A percentile compares a stretch with the other conserved stretches of the same genome.
Evolutionary conservation across 129 eudicot species (phyloP).

Genomic region (Flaveria brownii): DNA sequence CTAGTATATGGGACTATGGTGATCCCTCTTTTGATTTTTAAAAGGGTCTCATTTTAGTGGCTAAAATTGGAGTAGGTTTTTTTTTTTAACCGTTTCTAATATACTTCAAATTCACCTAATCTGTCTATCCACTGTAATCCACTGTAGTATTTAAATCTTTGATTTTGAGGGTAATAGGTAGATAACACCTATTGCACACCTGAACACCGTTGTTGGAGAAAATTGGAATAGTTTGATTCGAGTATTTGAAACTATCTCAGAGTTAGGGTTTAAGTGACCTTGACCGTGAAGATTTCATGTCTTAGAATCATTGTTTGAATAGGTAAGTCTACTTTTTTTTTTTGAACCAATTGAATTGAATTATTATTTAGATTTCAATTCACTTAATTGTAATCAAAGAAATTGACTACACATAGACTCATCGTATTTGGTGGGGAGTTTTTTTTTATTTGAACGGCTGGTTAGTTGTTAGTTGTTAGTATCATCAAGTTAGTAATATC

Average conservation of each 20-base stretch:
- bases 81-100: too few relatives aligned
- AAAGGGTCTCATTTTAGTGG: not conserved
- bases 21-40: constrained; percentile 69
- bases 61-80: not conserved
- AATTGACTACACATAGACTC: constrained; percentile 7
- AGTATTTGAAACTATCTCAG: not conserved
- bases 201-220: too few relatives aligned
- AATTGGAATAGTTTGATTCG: too few relatives aligned
- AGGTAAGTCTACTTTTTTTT: constrained; percentile 20
- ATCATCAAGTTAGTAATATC: too few relatives aligned
- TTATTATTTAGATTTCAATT: not conserved
- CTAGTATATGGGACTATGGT: constrained; percentile 69
- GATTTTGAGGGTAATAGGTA: too few relatives aligned
- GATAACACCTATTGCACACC: too few relatives aligned
- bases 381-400: not conserved
- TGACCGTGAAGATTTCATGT: not conserved
- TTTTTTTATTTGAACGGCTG: too few relatives aligned
- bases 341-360: not conserved
- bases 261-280: constrained; percentile 28
- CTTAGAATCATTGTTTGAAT: constrained; percentile 7
- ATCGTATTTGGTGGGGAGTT: too few relatives aligned
- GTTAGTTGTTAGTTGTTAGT: too few relatives aligned
- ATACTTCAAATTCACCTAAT: too few relatives aligned
- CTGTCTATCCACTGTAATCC: too few relatives aligned
- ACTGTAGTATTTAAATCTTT: too few relatives aligned